A percentile compares a stretch with the other conserved stretches of the same genome.
Conservation (phyloP, 768 basidiomycete species). For the Phlegmacium glaucopus region DNA sequence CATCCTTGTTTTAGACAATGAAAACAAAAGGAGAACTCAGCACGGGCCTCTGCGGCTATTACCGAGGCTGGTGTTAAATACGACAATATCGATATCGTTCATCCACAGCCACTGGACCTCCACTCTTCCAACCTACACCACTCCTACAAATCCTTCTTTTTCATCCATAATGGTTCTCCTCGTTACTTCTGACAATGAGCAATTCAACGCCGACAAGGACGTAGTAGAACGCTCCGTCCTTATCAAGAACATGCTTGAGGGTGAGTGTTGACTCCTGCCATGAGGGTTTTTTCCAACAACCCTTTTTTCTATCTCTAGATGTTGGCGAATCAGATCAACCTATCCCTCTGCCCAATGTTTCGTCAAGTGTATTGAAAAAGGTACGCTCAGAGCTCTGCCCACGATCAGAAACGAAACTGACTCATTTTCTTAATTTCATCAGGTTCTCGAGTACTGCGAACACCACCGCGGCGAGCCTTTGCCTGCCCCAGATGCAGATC, state of each 20-base stretch:
- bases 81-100: constrained; percentile 16
- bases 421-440: constrained; percentile 1
- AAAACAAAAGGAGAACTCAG: constrained; percentile 17
- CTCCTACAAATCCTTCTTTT: constrained; percentile 11
- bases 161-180: constrained; percentile 69
- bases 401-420: constrained; percentile 9
- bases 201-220: constrained; percentile 89
- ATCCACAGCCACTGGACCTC: constrained; percentile 12
- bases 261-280: constrained; percentile 36
- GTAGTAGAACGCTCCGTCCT: constrained; percentile 94
- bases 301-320: constrained; percentile 45
- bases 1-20: constrained; percentile 33
- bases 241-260: constrained; percentile 99
- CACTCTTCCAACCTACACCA: constrained; percentile 17
- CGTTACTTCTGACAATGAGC: constrained; percentile 93
- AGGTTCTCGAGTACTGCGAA: constrained; percentile 99
- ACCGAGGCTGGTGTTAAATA: constrained; percentile 33
- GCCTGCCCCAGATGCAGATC: constrained; percentile 77
- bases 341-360: constrained; percentile 93
- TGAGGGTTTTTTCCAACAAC: constrained; percentile 7
- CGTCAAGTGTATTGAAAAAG: constrained; percentile 91
- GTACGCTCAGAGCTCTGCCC: constrained; percentile 33
- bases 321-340: constrained; percentile 93
- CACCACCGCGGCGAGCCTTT: constrained; percentile 98
- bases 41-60: constrained; percentile 34